Base-by-base conservation (phyloP, 805 yeast genomes). In the Myxozyma mucilagina region DNA sequence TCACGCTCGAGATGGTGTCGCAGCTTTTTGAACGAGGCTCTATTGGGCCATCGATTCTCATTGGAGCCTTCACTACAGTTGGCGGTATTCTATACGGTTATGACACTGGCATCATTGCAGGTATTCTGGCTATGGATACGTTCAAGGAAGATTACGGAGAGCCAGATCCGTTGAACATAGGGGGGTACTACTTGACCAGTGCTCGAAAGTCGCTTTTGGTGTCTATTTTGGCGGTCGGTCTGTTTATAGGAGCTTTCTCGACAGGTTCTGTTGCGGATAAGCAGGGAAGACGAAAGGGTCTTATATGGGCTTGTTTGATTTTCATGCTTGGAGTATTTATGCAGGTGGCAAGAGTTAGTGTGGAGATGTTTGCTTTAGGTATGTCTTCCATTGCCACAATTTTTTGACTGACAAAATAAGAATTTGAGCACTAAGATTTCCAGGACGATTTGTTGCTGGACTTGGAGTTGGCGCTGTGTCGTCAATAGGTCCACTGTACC, bases 51-150 rank as follows among this genome's bases (percentile, higher is more conserved):
- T 90, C 96, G 3, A 73, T 88, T 38, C 75, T 82, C 8, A 92
- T 90, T 3, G 96, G 96, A 60, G 71, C 83, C 24, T 85, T 90
- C 61, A 93, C 94, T 10, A 96, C 96, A 13, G 82, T 89, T n/a
- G 97, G 97, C 32, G 97, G 97, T 0, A 88, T 90, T 71, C 76
- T 90, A 45, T 90, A 87, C 71, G 97, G 97, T 1, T 91, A 89
- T 71, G 97, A 90, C 73, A 90, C 97, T 0, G 97, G 97, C 1
- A 76, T 89, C 50, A 87, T 90, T 54, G 90, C 90, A 71, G 90
- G 89, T 63, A 76, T 90, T 5, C 71, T 87, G 56, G 94, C 89
- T 64, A 89, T 91, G 96, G 53, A 52, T 29, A 42, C 48, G 0
- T 61, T 56, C 53, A 61, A 61, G 34, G 41, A 47, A 36, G 57